Base-by-base conservation (phyloP, 352 stramenopile species). In the Globisporangium polare region DNA sequence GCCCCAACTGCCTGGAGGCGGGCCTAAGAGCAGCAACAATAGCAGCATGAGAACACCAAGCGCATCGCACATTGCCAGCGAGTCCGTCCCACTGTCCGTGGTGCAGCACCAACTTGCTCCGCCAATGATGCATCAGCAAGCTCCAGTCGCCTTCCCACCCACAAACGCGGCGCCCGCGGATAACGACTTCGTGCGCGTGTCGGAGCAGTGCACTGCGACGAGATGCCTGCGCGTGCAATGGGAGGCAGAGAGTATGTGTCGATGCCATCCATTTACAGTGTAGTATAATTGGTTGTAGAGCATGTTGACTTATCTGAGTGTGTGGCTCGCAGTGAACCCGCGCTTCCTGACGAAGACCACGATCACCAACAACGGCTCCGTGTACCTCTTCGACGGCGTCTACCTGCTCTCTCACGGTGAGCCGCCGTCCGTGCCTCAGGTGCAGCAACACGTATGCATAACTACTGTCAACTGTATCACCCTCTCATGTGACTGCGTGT, bases 351-450 rank as follows among this genome's bases (percentile, higher is more conserved):
- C 66, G 22, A 90, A 92, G 74, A 94, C 87, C 20, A 80, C 80
- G 17, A 78, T 94, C 41, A 68, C 80, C 31, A 72, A 84, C n/a
- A 72, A 83, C 18, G 70, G 75, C 31, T 71, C 72, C 27, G 69
- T 89, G 24, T 92, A 91, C 60, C 62, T 93, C 27, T 95, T 95
- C 54, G 87, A 95, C 52, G 87, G 87, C 37, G 94, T 94, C 62
- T 94, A 90, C 73, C 60, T 95, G 56, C 71, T 95, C 17, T 92
- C 75, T 43, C 85, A 94, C 24, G 70, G 76, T 35, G 70, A 88
- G 3, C 73, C 77, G 9, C 67, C 68, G 1, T 68, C 83, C 9
- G 71, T 92, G 18, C 80, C 84, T 13, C 76, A 85, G 64, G 86
- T 92, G 60, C 27, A 33, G 13, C n/a, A 49, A 10, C 20, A 37